Evolutionary conservation across 768 basidiomycete genomes (phyloP).

Genomic region (Panus rudis): DNA sequence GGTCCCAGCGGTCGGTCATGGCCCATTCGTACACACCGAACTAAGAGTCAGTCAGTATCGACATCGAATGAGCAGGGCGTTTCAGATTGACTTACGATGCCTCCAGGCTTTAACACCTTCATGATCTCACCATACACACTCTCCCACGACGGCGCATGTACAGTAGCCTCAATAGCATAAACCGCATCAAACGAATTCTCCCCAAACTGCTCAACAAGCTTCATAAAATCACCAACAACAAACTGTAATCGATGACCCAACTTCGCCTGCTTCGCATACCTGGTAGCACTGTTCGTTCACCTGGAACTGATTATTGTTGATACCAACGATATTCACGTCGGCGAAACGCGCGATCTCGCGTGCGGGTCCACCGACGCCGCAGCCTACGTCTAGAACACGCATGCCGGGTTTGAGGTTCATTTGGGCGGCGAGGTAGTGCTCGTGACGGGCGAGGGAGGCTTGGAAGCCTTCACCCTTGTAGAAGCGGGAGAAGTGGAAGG

Average conservation of each 20-base stretch:
- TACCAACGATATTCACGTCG: slow-evolving; percentile 74
- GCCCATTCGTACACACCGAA: slow-evolving; percentile 99
- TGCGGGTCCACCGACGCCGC: slow-evolving; percentile 96
- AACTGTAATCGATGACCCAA: slow-evolving; percentile 74
- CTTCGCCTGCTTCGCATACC: slow-evolving; percentile 72
- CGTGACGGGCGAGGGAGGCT: slow-evolving; percentile 83
- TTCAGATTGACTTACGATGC: slow-evolving; percentile 62
- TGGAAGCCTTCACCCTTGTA: slow-evolving; percentile 82
- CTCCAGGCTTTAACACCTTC: slow-evolving; percentile 94
- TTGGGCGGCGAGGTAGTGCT: slow-evolving; percentile 90
- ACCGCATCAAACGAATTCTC: slow-evolving; percentile 93
- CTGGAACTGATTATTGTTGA: slow-evolving; percentile 98
- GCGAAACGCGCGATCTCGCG: slow-evolving; percentile 90
- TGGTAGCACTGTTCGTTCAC: slow-evolving; percentile 72
- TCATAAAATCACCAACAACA: slow-evolving; percentile 96
- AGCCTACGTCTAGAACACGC: slow-evolving; percentile 96
- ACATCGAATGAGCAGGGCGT: background rate
- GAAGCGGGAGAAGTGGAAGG: slow-evolving; percentile 97
- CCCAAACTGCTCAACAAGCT: slow-evolving; percentile 84
- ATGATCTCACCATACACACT: slow-evolving; percentile 92
- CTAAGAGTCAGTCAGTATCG: slow-evolving; percentile 29
- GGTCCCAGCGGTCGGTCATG: slow-evolving; percentile 95
- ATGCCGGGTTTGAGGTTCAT: slow-evolving; percentile 84
- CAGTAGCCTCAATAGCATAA: slow-evolving; percentile 97
- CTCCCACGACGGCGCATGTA: slow-evolving; percentile 93